Evolutionary conservation across 78 protist species (phyloP).

Genomic region (slime mould (Dictyostelium discoideum)): dicty_2.7 NC_007090.3:4061001-4061500

Average conservation of each 20-base stretch:
- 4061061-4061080: constrained; percentile 51
- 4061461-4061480: not conserved
- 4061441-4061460: not conserved
- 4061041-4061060: constrained; percentile 23
- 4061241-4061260: constrained; percentile 43
- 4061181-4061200: constrained; percentile 55
- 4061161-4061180: constrained; percentile 61
- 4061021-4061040: constrained; percentile 39
- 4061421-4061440: not conserved
- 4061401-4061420: constrained; percentile 51
- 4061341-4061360: constrained; percentile 60
- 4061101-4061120: constrained; percentile 32
- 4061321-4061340: constrained; percentile 42
- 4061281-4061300: constrained; percentile 53
- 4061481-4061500: not conserved
- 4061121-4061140: constrained; percentile 3
- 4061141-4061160: constrained; percentile 15
- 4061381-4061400: constrained; percentile 53
- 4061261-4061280: constrained; percentile 73
- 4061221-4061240: constrained; percentile 16
- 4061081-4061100: constrained; percentile 12
- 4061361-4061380: constrained; percentile 69
- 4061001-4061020: constrained; percentile 55
- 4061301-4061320: constrained; percentile 65
- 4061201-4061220: constrained; percentile 47